Evolutionary conservation across 2,329 filamentous ascomycete species (phyloP), one percentile per base, ranked within the genome.

Genomic region (Madurella mycetomatis): DNA sequence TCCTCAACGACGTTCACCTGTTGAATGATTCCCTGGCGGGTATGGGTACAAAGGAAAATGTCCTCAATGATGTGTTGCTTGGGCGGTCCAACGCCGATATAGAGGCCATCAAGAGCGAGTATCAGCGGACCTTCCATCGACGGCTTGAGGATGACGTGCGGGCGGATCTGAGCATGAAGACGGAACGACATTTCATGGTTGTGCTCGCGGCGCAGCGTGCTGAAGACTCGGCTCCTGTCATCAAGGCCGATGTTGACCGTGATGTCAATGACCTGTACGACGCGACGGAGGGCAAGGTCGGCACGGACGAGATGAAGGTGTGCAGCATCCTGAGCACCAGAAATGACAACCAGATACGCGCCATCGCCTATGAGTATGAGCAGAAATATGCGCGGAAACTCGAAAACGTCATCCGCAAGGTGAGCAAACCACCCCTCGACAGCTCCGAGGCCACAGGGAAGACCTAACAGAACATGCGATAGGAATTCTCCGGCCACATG

Each of bases 401-500:
- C 1, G 85, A 90, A 60, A 80, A 83, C 34, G 85, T 90, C 47
- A 84, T 97, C 63, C 83, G 84, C 58, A 87, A 82, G 64, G 82
- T 84, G 69, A 71, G 75, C 67, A 19, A 2, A 11, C 9, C 18
- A 4, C 3, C 34, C 25, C 25, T 25, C 30, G 34, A 37, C 34
- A 11, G 34, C 34, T 12, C 4, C 34, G 34, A 4, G 13, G 4
- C 34, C 4, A 4, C 13, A 15, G 34, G 13, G 34, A 9, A 37
- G 19, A 37, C 17, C 19, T 30, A 34, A 19, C 37, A 17, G 16
- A 43, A 13, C 18, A 9, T 43, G 13, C 13, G 46, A 43, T 65
- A 85, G 73, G 85, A 94, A 65, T 96, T 96, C 72, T 88, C 86
- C 0, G 92, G 92, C 0, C 92, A 97, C 68, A 96, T 97, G 91